Conservation (phyloP, 495 filamentous ascomycete genomes). For the Physcia stellaris region DNA sequence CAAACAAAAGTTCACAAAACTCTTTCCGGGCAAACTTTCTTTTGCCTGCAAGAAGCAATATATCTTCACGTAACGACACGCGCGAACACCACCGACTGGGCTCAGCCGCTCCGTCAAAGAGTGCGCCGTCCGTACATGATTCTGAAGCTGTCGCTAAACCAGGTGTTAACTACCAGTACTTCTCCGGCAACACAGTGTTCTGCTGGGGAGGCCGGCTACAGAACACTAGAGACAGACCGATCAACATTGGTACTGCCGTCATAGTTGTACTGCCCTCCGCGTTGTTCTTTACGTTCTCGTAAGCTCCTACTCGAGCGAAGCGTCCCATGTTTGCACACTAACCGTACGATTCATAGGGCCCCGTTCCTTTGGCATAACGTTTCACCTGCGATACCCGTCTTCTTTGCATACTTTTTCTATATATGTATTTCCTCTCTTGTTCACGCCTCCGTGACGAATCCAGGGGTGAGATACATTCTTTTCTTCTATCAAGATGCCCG, state of each 20-base stretch:
- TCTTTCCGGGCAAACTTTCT: slow-evolving; percentile 61
- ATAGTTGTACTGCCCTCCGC: slow-evolving; percentile 60
- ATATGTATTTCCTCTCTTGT: slow-evolving; percentile 86
- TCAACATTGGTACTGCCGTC: slow-evolving; percentile 78
- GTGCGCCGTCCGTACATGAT: no score
- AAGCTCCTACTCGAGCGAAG: slow-evolving; percentile 20
- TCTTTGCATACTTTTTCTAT: slow-evolving; percentile 82
- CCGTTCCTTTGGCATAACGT: slow-evolving; percentile 84
- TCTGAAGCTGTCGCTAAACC: no score
- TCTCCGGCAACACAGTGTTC: slow-evolving; percentile 82
- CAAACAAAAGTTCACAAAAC: slow-evolving; percentile 45
- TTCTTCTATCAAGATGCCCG: slow-evolving; percentile 11
- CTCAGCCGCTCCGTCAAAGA: no score
- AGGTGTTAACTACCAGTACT: slow-evolving; percentile 79
- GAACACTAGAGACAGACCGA: slow-evolving; percentile 77
- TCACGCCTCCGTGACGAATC: slow-evolving; percentile 81
- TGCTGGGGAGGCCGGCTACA: slow-evolving; percentile 73
- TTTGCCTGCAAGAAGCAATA: slow-evolving; percentile 36
- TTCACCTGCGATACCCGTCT: slow-evolving; percentile 80
- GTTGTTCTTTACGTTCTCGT: slow-evolving; percentile 79
- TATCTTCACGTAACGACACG: slow-evolving; percentile 34
- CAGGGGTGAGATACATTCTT: slow-evolving; percentile 53
- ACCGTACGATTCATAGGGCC: slow-evolving; percentile 32
- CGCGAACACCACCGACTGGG: slow-evolving; percentile 62
- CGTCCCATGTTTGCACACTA: slow-evolving; percentile 4